These are phyloP conservation scores for Phoenix dactylifera DNA, from an alignment of 176 grass and related monocot species.

Conservation along the genomic window DNA sequence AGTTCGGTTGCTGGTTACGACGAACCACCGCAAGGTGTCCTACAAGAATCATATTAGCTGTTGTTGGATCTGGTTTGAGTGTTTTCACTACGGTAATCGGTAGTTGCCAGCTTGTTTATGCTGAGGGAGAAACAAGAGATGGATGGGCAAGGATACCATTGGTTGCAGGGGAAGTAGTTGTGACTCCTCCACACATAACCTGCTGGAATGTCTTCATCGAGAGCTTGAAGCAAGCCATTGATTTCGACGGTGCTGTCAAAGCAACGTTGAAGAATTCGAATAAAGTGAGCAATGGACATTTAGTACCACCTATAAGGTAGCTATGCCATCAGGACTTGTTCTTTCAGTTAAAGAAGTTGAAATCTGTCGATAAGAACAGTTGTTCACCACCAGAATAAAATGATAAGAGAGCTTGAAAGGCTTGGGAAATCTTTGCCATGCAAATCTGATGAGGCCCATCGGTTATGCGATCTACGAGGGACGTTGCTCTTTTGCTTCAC, in stretches of 20 bases:
- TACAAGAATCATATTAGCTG: constrained; percentile 71
- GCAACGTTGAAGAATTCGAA: constrained; percentile 61
- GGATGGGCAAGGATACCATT: constrained; percentile 55
- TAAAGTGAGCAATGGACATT: constrained; percentile 53
- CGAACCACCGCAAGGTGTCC: constrained; percentile 67
- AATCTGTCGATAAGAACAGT: constrained; percentile 71
- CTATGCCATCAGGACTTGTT: constrained; percentile 85
- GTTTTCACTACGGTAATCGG: constrained; percentile 59
- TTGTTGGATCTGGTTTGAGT: constrained; percentile 66
- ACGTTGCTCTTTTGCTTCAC: constrained; percentile 66
- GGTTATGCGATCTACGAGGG: constrained; percentile 88
- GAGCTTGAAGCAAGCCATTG: constrained; percentile 78
- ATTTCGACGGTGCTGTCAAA: constrained; percentile 70
- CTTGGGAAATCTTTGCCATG: constrained; percentile 59
- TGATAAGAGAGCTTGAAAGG: constrained; percentile 77
- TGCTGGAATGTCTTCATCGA: constrained; percentile 58
- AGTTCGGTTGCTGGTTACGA: constrained; percentile 44
- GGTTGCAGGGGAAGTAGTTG: constrained; percentile 38
- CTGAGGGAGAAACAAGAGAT: constrained; percentile 87
- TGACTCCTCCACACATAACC: constrained; percentile 36
- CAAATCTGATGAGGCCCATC: constrained; percentile 66
- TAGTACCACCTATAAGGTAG: constrained; percentile 66
- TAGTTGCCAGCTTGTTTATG: constrained; percentile 84
- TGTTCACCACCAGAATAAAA: constrained; percentile 62
- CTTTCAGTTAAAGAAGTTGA: constrained; percentile 77